Evolutionary conservation across 228 moss, liverwort and hornwort species (phyloP).

Genomic region (Sphagnum magellanicum): DNA sequence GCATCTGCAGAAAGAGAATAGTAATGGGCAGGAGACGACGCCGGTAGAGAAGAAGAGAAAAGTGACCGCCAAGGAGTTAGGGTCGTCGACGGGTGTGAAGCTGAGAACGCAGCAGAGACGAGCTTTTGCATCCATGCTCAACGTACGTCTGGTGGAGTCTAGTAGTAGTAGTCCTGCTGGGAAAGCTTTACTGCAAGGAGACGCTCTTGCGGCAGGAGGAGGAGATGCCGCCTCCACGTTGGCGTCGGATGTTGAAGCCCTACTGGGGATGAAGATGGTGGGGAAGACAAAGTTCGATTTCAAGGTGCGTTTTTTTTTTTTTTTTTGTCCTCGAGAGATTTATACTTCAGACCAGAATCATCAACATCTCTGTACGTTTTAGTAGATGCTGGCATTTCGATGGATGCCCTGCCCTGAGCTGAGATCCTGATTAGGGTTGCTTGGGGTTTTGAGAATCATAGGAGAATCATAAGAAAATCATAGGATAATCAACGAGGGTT

Average conservation of each 20-base stretch:
- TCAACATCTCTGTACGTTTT: no score
- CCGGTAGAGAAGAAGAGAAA: conserved; percentile 85
- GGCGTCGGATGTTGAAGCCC: conserved; percentile 58
- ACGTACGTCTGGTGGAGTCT: no score
- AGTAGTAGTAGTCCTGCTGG: no score
- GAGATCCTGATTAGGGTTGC: no score
- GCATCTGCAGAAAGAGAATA: conserved; percentile 44
- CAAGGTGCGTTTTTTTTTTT: conserved; percentile 39
- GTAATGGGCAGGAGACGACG: conserved; percentile 58
- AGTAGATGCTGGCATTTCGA: no score
- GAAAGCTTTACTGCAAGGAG: no score
- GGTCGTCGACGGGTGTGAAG: conserved; percentile 18
- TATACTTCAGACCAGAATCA: no score
- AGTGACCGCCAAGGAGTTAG: conserved; percentile 26
- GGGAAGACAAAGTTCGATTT: conserved; percentile 98
- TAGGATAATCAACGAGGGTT: no score
- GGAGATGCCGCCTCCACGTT: conserved; percentile 47
- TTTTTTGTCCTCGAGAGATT: no score
- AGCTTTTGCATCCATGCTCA: conserved; percentile 13
- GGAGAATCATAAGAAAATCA: no score
- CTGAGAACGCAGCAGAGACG: conserved; percentile 19
- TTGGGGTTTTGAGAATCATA: no score
- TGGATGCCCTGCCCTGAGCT: no score
- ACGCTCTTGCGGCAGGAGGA: background rate
- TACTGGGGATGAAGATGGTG: conserved; percentile 85